Percentiles rank a stretch among this genome's conserved stretches.
Evolutionary conservation across 1,139 yeast species (phyloP).

Genomic region (Hyphopichia pseudoburtonii): DNA sequence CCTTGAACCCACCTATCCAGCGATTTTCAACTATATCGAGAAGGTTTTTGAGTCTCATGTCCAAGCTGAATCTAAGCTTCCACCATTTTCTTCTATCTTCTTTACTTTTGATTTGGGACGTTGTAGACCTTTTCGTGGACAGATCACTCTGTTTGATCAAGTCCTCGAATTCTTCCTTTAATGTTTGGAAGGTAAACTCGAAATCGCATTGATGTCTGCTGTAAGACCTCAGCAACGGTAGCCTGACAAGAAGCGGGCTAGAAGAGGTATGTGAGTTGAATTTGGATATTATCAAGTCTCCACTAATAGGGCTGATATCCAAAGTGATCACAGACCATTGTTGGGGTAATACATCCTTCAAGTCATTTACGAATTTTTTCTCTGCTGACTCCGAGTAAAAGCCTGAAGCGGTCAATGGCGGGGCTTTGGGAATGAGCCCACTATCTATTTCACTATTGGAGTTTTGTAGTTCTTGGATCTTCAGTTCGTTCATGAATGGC

Average conservation of each 20-base stretch:
- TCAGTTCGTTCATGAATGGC: constrained; percentile 33
- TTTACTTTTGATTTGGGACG: constrained; percentile 50
- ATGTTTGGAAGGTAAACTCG: constrained; percentile 46
- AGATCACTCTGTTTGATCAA: constrained; percentile 62
- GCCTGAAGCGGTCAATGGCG: too few relatives aligned
- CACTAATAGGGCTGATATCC: constrained; percentile 59
- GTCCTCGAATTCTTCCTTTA: constrained; percentile 40
- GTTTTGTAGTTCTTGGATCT: constrained; percentile 5
- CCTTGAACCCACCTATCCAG: constrained; percentile 84
- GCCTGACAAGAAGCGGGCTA: constrained; percentile 49
- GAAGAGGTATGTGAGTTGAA: constrained; percentile 18
- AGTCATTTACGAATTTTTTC: background rate
- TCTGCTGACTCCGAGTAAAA: too few relatives aligned
- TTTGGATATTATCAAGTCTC: constrained; percentile 57
- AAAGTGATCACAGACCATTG: constrained; percentile 62
- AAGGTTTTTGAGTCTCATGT: constrained; percentile 52
- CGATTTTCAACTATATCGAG: constrained; percentile 57
- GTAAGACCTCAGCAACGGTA: constrained; percentile 59
- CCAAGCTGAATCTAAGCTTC: constrained; percentile 64
- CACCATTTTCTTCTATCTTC: constrained; percentile 79
- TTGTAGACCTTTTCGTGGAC: constrained; percentile 56
- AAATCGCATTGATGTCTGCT: constrained; percentile 38
- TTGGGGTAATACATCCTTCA: constrained; percentile 5
- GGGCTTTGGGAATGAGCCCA: too few relatives aligned
- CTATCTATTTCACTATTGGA: too few relatives aligned